phyloP scores from a whole-genome alignment of 2,329 filamentous ascomycete species.

The Aspergillus transmontanensis region DNA sequence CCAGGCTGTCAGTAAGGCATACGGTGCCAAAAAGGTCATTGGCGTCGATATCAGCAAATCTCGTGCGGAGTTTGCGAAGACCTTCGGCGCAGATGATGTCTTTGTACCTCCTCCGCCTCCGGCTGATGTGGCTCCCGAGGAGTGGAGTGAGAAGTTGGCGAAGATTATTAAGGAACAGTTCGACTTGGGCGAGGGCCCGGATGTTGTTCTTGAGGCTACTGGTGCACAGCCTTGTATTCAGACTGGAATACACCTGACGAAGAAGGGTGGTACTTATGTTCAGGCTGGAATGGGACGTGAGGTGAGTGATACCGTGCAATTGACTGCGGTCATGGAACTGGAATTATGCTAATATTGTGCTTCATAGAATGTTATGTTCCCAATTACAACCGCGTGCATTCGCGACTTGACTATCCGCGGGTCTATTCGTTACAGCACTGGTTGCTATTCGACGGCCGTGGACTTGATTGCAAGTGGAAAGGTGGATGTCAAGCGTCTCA shows the following conservation, averaged over 20 bases:
- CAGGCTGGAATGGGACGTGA: slow-evolving; percentile 57
- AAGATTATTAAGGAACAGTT: slow-evolving; percentile 43
- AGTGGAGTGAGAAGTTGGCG: slow-evolving; percentile 43
- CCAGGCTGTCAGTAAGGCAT: slow-evolving; percentile 51
- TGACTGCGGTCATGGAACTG: background rate
- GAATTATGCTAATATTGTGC: background rate
- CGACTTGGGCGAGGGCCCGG: slow-evolving; percentile 48
- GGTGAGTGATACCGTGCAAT: slow-evolving; percentile 17
- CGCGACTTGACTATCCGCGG: slow-evolving; percentile 53
- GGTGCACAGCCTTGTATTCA: slow-evolving; percentile 54
- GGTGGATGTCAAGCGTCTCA: slow-evolving; percentile 39
- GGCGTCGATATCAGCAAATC: slow-evolving; percentile 50
- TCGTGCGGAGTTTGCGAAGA: slow-evolving; percentile 46
- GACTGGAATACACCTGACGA: slow-evolving; percentile 47
- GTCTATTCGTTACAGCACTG: slow-evolving; percentile 54
- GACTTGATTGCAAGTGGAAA: slow-evolving; percentile 54
- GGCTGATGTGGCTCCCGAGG: slow-evolving; percentile 46
- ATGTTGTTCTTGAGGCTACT: slow-evolving; percentile 55
- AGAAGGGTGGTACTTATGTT: slow-evolving; percentile 53
- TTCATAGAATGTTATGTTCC: slow-evolving; percentile 51
- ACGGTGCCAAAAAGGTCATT: slow-evolving; percentile 50
- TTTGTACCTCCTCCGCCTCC: slow-evolving; percentile 24
- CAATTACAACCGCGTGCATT: slow-evolving; percentile 54
- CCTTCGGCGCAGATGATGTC: slow-evolving; percentile 50
- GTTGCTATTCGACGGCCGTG: slow-evolving; percentile 54